Conservation (phyloP, 2,329 filamentous ascomycete genomes). For the Fusarium tricinctum region DNA sequence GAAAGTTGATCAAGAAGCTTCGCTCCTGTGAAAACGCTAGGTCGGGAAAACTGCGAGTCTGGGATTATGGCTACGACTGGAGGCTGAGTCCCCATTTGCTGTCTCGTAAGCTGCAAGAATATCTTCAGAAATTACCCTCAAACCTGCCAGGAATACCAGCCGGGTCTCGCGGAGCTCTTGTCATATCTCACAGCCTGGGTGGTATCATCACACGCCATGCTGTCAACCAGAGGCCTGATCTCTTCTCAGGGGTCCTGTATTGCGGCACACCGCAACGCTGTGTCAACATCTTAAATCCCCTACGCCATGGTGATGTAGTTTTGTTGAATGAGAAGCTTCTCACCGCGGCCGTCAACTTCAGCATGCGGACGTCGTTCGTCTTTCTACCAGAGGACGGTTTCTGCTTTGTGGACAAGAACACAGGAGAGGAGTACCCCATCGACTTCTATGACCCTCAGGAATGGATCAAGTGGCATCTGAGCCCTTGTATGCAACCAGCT, state of each 20-base stretch:
- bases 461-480: slow-evolving; percentile 84
- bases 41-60: slow-evolving; percentile 79
- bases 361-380: slow-evolving; percentile 85
- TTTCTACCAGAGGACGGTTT: slow-evolving; percentile 88
- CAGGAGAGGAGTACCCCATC: slow-evolving; percentile 82
- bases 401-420: slow-evolving; percentile 88
- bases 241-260: slow-evolving; percentile 89
- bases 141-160: slow-evolving; percentile 71
- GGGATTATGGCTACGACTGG: slow-evolving; percentile 97
- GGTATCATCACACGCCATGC: slow-evolving; percentile 90
- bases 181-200: slow-evolving; percentile 89
- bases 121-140: slow-evolving; percentile 79
- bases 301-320: slow-evolving; percentile 93
- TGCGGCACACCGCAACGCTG: slow-evolving; percentile 88
- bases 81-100: slow-evolving; percentile 84
- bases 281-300: slow-evolving; percentile 89
- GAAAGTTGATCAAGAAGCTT: slow-evolving; percentile 83
- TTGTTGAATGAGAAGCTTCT: slow-evolving; percentile 89
- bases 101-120: slow-evolving; percentile 78
- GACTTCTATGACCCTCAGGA: slow-evolving; percentile 85
- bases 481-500: slow-evolving; percentile 79
- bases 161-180: slow-evolving; percentile 76
- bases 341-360: slow-evolving; percentile 94
- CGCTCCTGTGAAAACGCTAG: slow-evolving; percentile 80
- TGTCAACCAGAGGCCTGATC: slow-evolving; percentile 85